A percentile compares a stretch with the other conserved stretches of the same genome.
Conservation (phyloP, 2,329 filamentous ascomycete genomes). For the Epichloe typhina region DNA sequence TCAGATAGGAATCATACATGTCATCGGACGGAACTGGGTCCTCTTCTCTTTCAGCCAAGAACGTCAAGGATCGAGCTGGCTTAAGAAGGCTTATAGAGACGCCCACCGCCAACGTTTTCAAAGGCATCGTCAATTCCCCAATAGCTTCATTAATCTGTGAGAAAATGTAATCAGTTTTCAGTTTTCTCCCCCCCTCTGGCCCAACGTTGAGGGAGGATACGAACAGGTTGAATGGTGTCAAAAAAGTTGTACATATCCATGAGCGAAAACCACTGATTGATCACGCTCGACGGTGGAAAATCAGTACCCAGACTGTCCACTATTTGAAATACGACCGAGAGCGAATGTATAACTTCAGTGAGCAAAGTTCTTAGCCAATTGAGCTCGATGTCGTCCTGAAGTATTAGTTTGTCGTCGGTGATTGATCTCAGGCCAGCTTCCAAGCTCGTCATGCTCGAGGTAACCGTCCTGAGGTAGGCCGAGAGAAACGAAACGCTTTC, state of each 20-base stretch:
- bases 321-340: constrained; percentile 63
- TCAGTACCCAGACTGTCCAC: constrained; percentile 42
- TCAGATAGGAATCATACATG: constrained; percentile 46
- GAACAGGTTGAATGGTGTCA: constrained; percentile 37
- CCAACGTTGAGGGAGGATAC: constrained; percentile 4
- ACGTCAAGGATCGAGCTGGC: constrained; percentile 39
- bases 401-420: constrained; percentile 33
- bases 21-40: constrained; percentile 22
- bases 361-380: constrained; percentile 51
- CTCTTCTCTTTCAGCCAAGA: constrained; percentile 25
- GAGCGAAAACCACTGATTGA: constrained; percentile 63
- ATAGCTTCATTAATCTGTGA: constrained; percentile 25
- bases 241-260: constrained; percentile 60
- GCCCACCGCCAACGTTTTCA: constrained; percentile 57
- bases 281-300: constrained; percentile 43
- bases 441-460: constrained; percentile 34
- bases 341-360: constrained; percentile 58
- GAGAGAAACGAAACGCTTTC: constrained; percentile 32
- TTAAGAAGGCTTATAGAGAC: constrained; percentile 64
- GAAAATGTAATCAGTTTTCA: background rate
- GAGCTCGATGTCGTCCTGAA: constrained; percentile 39
- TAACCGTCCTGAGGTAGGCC: constrained; percentile 34
- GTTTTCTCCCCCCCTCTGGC: background rate
- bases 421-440: constrained; percentile 36
- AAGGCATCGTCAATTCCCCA: constrained; percentile 41